Percentiles rank a stretch among this genome's conserved stretches.
Conservation (phyloP, 768 basidiomycete species). For the Naganishia randhawae region DNA sequence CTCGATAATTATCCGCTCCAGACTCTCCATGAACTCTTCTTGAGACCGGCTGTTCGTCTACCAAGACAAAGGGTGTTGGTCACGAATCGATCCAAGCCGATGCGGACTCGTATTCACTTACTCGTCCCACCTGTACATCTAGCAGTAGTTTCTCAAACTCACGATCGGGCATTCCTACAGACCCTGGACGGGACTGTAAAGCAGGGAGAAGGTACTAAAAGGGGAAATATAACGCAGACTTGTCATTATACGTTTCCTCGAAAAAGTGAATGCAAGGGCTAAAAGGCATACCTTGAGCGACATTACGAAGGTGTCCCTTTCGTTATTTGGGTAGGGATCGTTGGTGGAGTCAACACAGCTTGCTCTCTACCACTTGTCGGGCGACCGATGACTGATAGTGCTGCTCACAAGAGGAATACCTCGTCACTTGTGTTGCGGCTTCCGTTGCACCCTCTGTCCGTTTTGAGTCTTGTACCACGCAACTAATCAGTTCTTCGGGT, state of each 20-base stretch:
- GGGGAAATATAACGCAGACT: neutral
- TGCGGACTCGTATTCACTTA: conserved; percentile 55
- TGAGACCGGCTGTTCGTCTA: conserved; percentile 43
- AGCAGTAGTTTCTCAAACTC: conserved; percentile 78
- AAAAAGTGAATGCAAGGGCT: neutral
- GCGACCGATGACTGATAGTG: too few relatives aligned
- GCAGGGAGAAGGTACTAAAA: conserved; percentile 83
- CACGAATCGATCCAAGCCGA: neutral
- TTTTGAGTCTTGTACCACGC: too few relatives aligned
- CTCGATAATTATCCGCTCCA: conserved; percentile 83
- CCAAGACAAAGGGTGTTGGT: conserved; percentile 22
- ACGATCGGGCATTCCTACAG: conserved; percentile 59
- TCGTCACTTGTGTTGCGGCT: too few relatives aligned
- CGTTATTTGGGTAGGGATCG: neutral
- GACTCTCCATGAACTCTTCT: conserved; percentile 88
- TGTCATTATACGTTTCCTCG: neutral
- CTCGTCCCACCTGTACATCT: conserved; percentile 81
- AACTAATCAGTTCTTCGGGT: too few relatives aligned
- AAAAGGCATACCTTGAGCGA: conserved; percentile 25
- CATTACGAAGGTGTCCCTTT: neutral
- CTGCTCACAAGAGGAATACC: too few relatives aligned
- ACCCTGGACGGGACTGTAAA: conserved; percentile 71
- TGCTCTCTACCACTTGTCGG: too few relatives aligned
- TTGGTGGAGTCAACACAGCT: too few relatives aligned
- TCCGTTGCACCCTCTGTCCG: too few relatives aligned